phyloP scores from a whole-genome alignment of 2,329 filamentous ascomycete genomes.

The Calonectria henricotiae region DNA sequence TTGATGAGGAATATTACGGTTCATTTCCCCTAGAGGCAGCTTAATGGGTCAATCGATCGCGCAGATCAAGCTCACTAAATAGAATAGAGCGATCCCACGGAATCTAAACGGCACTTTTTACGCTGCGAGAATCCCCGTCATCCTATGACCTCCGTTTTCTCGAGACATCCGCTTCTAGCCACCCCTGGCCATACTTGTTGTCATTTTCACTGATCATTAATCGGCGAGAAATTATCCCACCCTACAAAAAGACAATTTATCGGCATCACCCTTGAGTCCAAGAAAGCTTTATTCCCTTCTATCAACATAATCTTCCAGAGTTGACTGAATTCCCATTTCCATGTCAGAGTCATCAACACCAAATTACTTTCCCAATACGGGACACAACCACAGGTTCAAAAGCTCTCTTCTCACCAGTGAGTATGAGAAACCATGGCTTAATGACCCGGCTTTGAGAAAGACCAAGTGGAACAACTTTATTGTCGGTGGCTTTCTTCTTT shows the following conservation, averaged over 20 bases:
- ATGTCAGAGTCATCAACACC: constrained; percentile 15
- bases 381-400: constrained; percentile 16
- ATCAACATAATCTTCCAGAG: too few species aligned
- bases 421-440: constrained; percentile 61
- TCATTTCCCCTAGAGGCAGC: neutral
- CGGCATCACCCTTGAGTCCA: too few species aligned
- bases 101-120: neutral
- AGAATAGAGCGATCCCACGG: neutral
- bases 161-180: neutral
- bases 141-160: neutral
- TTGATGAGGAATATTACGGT: neutral
- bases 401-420: constrained; percentile 36
- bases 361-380: constrained; percentile 22
- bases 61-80: neutral
- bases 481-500: constrained; percentile 52
- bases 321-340: neutral
- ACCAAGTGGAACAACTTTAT: constrained; percentile 59
- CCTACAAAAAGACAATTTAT: neutral
- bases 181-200: neutral
- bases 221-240: neutral
- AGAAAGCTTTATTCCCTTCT: too few species aligned
- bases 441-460: constrained; percentile 55
- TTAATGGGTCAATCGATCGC: neutral
- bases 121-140: neutral
- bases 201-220: neutral